Conservation (phyloP, 257 asterid genomes). For the Cinchona pubescens region DNA sequence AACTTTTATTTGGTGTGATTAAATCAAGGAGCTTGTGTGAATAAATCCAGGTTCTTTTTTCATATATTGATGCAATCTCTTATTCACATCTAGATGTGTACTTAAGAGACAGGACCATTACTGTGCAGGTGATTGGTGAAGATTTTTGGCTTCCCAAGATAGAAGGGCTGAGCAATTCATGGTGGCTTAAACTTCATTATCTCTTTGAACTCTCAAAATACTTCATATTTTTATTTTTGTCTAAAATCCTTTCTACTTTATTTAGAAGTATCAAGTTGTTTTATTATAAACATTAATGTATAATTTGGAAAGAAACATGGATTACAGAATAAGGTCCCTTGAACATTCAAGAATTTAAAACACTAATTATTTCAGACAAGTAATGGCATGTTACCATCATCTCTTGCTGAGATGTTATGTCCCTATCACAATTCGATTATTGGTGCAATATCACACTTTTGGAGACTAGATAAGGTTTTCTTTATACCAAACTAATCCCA, state of each 20-base stretch:
- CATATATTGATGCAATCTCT: slow-evolving; percentile 83
- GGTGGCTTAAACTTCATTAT: slow-evolving; percentile 45
- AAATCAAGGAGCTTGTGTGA: slow-evolving; percentile 24
- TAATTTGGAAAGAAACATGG: neutral
- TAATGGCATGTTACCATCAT: neutral
- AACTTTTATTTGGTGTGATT: neutral
- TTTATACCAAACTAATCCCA: neutral
- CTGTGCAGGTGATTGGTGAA: too few relatives aligned
- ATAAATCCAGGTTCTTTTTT: slow-evolving; percentile 79
- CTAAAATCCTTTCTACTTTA: neutral
- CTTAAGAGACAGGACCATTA: too few relatives aligned
- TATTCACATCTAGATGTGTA: slow-evolving; percentile 80
- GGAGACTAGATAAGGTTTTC: neutral
- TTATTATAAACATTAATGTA: neutral
- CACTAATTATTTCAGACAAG: neutral
- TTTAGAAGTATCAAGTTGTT: neutral
- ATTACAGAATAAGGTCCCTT: neutral
- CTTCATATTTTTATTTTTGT: neutral
- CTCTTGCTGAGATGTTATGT: neutral
- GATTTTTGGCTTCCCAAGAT: slow-evolving; percentile 79
- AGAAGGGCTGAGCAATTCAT: slow-evolving; percentile 90
- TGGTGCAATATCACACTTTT: neutral
- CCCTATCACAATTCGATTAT: neutral
- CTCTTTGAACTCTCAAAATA: neutral
- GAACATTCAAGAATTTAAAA: neutral